Base-by-base conservation (phyloP, 495 filamentous ascomycete species). In the Aspergillus saccharolyticus region DNA sequence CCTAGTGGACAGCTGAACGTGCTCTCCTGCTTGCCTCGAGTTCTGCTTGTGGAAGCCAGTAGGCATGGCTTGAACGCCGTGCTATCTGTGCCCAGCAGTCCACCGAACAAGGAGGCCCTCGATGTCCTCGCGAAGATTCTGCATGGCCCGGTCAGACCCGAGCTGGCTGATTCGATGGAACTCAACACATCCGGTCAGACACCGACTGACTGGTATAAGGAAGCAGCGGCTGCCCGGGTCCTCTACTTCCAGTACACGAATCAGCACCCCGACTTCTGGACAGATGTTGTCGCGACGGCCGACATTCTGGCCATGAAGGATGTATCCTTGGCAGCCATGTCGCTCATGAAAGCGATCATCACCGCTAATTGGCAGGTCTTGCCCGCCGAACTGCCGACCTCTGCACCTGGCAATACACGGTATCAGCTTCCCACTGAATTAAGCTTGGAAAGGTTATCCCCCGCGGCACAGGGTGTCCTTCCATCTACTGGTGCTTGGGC, bases 251-350 rank as follows among this genome's bases (percentile, higher is more conserved):
- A 76, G 42, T 87, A 86, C 61, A 62, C 80, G 16, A 78, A 79
- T 43, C 52, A 77, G 20, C 65, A 80, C 50, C 70, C 78, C 0
- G 64, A 57, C 18, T 73, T 87, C 60, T 88, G 81, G 78, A 61
- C 66, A 9, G 63, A 80, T 48, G 61, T 87, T 44, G 72, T 83
- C 33, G 66, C 66, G 12, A 73, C 79, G 16, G 82, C 83, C 12
- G 83, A 85, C 30, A 76, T 80, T 20, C 58, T 86, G 8, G 83
- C 79, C 1, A 76, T 87, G 69, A 79, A 77, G 58, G 83, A 87
- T 22, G 66, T 74, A 14, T 83, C 83, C 0, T 60, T 86, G 14
- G 72, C 83, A 24, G 80, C 85, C 0, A 73, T 85, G 17, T 68
- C 67, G 3, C 71, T 85, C 24, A 79, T 87, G 55, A 63, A 68